Conservation (phyloP, 768 basidiomycete genomes). For the Trametes cubensis region DNA sequence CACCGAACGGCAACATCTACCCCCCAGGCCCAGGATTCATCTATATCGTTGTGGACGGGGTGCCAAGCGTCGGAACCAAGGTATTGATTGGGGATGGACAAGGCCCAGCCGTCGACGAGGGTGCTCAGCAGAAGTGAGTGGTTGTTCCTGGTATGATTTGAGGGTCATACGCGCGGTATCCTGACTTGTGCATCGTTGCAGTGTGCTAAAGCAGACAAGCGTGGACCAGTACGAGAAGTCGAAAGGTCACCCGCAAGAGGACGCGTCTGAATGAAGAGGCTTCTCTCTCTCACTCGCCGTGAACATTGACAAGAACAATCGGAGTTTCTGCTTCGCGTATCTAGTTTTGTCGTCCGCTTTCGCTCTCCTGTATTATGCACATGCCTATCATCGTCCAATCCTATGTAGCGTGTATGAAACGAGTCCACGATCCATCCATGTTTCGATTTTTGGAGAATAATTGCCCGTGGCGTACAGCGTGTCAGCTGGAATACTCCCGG, state of each 20-base stretch:
- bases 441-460: too few species aligned
- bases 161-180: too few species aligned
- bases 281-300: too few species aligned
- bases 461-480: background rate
- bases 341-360: background rate
- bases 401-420: too few species aligned
- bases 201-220: constrained; percentile 50
- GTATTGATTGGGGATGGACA: constrained; percentile 71
- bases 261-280: background rate
- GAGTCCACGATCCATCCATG: too few species aligned
- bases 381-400: too few species aligned
- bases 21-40: constrained; percentile 85
- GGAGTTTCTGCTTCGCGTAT: background rate
- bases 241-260: constrained; percentile 26
- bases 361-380: background rate
- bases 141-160: too few species aligned
- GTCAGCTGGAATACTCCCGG: background rate
- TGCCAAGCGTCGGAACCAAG: constrained; percentile 64
- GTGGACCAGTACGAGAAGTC: constrained; percentile 54
- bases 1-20: constrained; percentile 65
- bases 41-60: constrained; percentile 63
- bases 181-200: constrained; percentile 26
- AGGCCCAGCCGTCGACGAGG: constrained; percentile 58
- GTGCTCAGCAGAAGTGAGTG: constrained; percentile 61
- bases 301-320: too few species aligned